These are phyloP conservation scores for Termitomyces sp. DNA, from an alignment of 768 basidiomycete genomes.

Conservation along the genomic window DNA sequence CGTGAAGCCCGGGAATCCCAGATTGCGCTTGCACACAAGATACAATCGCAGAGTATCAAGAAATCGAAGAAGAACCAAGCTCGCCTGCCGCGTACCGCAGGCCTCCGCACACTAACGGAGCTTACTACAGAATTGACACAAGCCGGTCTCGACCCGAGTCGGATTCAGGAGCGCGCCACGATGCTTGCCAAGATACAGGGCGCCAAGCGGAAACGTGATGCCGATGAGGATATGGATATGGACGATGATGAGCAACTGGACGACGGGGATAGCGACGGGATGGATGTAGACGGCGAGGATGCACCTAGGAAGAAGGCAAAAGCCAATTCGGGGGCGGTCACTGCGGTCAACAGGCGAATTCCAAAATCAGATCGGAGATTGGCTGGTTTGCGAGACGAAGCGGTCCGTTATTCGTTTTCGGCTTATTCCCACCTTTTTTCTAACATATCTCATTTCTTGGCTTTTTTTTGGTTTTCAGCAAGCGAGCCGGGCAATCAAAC, in stretches of 20 bases:
- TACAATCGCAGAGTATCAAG: constrained; percentile 72
- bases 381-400: constrained; percentile 73
- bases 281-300: constrained; percentile 45
- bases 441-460: constrained; percentile 2
- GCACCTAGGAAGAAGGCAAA: constrained; percentile 56
- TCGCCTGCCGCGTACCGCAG: constrained; percentile 73
- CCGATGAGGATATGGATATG: constrained; percentile 53
- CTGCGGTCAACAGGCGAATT: constrained; percentile 41
- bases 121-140: constrained; percentile 78
- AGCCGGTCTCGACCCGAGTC: constrained; percentile 84
- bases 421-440: background rate
- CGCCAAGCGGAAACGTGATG: constrained; percentile 67
- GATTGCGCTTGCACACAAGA: constrained; percentile 55
- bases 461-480: constrained; percentile 41
- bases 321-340: constrained; percentile 51
- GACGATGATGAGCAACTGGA: constrained; percentile 41
- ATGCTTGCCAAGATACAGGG: constrained; percentile 69
- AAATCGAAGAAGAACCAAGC: constrained; percentile 84
- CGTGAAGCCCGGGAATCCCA: constrained; percentile 64
- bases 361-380: constrained; percentile 71
- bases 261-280: constrained; percentile 33
- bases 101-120: constrained; percentile 63
- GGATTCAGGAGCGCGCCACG: constrained; percentile 83
- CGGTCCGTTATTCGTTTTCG: constrained; percentile 36
- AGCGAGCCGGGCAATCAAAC: constrained; percentile 69